phyloP scores from a whole-genome alignment of 306 rosid genomes.

The Quercus alba region DNA sequence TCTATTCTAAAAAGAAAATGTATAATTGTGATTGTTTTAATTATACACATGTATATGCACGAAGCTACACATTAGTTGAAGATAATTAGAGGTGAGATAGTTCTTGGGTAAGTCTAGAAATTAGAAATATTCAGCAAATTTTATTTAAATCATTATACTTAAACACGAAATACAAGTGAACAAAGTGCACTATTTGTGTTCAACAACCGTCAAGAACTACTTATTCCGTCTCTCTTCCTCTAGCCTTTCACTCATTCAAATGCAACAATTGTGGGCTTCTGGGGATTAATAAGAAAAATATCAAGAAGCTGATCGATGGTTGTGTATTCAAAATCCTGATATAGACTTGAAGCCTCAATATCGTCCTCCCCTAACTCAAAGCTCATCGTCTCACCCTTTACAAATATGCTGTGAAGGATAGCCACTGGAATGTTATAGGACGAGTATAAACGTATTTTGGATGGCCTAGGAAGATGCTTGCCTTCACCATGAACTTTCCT shows the following conservation, averaged over 20 bases:
- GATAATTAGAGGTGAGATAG: no score
- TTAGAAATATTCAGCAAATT: no score
- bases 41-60: no score
- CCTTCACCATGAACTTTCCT: conserved; percentile 38
- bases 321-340: conserved; percentile 29
- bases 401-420: conserved; percentile 32
- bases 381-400: conserved; percentile 28
- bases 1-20: no score
- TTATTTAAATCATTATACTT: no score
- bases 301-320: conserved; percentile 39
- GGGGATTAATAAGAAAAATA: conserved; percentile 33
- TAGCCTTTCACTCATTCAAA: conserved; percentile 17
- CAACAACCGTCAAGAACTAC: no score
- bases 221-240: no score
- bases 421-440: conserved; percentile 28
- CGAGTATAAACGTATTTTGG: conserved; percentile 37
- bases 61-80: no score
- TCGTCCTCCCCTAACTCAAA: conserved; percentile 28
- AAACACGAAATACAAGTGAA: no score
- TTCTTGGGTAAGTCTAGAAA: no score
- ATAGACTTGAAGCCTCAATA: conserved; percentile 33
- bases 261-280: conserved; percentile 29
- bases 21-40: no score
- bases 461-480: conserved; percentile 33
- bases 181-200: no score